phyloP scores from a whole-genome alignment of 768 basidiomycete species.

The Suillus fuscotomentosus region DNA sequence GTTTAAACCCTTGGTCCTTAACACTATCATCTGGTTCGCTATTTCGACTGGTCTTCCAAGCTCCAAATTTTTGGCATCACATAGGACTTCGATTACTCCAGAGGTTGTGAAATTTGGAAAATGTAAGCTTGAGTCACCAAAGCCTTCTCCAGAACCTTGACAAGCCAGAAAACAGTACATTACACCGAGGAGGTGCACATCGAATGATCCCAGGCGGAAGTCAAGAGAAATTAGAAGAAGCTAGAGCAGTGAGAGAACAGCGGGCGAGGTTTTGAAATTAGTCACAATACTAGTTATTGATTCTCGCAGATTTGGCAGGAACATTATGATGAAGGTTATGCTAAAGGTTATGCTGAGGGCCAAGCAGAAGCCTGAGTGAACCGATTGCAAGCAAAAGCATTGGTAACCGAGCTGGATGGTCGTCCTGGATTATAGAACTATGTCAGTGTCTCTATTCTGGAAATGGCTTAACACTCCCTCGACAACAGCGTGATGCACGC shows the following conservation, averaged over 20 bases:
- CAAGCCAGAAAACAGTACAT: background rate
- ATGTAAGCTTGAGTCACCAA: background rate
- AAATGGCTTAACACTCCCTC: background rate
- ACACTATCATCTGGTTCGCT: background rate
- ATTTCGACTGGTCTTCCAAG: background rate
- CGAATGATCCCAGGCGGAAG: background rate
- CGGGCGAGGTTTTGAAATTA: background rate
- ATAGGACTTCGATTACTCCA: background rate
- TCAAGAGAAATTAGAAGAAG: background rate
- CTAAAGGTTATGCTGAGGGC: background rate
- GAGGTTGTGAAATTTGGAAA: background rate
- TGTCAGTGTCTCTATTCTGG: background rate
- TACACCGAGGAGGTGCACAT: background rate
- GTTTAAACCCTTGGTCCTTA: no score
- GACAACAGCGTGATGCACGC: no score
- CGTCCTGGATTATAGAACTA: background rate
- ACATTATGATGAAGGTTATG: background rate
- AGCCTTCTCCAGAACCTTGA: background rate
- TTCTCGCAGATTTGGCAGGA: background rate
- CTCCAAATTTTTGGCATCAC: background rate
- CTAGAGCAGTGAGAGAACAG: background rate
- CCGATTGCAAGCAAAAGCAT: background rate
- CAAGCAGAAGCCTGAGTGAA: background rate
- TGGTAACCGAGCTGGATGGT: background rate
- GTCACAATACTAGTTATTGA: background rate